Base-by-base conservation (phyloP, 2,329 filamentous ascomycete species). In the Apiospora aurea region DNA sequence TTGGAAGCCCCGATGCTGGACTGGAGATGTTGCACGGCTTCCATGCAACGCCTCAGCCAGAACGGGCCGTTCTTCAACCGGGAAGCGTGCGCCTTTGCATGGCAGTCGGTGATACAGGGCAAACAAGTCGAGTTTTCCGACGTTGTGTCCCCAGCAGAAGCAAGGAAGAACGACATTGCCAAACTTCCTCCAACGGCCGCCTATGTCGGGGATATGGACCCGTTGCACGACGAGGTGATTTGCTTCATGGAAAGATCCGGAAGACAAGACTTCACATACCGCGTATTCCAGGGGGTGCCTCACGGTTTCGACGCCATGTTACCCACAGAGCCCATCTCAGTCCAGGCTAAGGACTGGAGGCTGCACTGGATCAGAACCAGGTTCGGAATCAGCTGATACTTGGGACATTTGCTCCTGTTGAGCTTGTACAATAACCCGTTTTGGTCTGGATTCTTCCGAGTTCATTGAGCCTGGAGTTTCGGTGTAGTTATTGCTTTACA, bases 1-100 rank as follows among this genome's bases (percentile, higher is more conserved):
- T 77, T 85, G 1, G 75, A 83, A 21, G 83, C 80, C 68, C 82
- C 83, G 11, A 84, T 85, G 83, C 75, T 85, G n/a, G 82, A 85
- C 72, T 82, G 84, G 72, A 78, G 83, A 47, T 79, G 78, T 70
- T 73, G 75, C 14, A 78, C 79, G 26, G 70, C 77, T 16, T 80
- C 78, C 1, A 69, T 64, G 26, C 7, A 49, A 67, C n/a, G 71
- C 77, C 53, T 76, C 53, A 44, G 68, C 70, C 43, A 26, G 13
- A 41, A 75, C 34, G 71, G 72, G 21, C 73, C 72, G 0, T 53
- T 67, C 6, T 78, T 72, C 71, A 72, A 41, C 13, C 71, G 71
- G 8, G 51, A 24, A 21, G 47, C 49, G 1, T 75, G 73, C 51
- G 44, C 44, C 1, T 49, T 38, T 13, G 69, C 69, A 8, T 70